Evolutionary conservation across 768 basidiomycete species (phyloP).

Genomic region (Lactarius psammicola): DNA sequence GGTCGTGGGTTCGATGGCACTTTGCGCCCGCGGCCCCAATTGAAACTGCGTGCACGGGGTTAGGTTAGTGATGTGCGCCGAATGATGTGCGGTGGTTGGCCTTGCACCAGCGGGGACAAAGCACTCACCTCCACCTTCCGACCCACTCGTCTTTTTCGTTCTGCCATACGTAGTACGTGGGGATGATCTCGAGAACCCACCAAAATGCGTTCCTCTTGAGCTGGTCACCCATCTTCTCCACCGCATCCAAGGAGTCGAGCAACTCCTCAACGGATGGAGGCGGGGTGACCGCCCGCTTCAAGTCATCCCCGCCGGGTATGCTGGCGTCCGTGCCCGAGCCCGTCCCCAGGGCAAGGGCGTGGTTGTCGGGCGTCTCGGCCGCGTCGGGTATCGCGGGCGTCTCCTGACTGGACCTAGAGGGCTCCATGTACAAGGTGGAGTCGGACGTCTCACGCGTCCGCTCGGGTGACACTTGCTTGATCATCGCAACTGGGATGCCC

Average conservation of each 20-base stretch:
- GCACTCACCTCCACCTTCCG: constrained; percentile 50
- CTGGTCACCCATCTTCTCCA: constrained; percentile 54
- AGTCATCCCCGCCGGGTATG: background rate
- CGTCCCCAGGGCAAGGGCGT: too few relatives aligned
- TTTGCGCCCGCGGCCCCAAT: constrained; percentile 58
- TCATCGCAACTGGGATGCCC: constrained; percentile 16
- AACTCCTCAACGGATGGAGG: background rate
- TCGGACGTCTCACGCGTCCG: background rate
- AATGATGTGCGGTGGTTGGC: too few relatives aligned
- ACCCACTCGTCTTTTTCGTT: constrained; percentile 57
- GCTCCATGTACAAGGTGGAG: background rate
- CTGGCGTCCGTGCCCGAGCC: too few relatives aligned
- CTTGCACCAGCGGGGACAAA: background rate
- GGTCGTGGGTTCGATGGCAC: constrained; percentile 44
- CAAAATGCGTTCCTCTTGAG: constrained; percentile 47
- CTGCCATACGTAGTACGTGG: constrained; percentile 54
- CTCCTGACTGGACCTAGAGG: background rate
- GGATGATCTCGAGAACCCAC: constrained; percentile 72
- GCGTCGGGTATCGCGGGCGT: background rate
- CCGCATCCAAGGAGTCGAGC: constrained; percentile 33
- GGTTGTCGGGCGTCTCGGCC: background rate
- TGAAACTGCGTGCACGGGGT: constrained; percentile 41
- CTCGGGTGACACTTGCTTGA: background rate
- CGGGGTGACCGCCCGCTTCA: background rate
- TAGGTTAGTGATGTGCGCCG: background rate